Percentiles rank a stretch among this genome's conserved stretches.
Conservation (phyloP, 2,329 filamentous ascomycete genomes). For the Monosporascus sp. region DNA sequence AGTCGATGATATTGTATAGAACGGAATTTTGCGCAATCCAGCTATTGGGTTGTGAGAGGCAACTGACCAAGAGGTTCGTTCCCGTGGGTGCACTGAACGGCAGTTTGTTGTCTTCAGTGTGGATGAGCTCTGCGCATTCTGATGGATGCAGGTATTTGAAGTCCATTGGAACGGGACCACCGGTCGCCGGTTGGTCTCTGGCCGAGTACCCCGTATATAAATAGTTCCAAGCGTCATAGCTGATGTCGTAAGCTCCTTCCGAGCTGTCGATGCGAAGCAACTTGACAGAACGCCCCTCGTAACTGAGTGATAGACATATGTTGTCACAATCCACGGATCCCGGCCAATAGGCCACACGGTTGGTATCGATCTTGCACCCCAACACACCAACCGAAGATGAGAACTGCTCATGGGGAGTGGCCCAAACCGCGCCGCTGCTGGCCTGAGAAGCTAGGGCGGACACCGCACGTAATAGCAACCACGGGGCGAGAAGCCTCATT, state of each 20-base stretch:
- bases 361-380: conserved; percentile 55
- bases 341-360: conserved; percentile 59
- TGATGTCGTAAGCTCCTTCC: conserved; percentile 50
- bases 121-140: conserved; percentile 45
- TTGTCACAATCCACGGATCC: conserved; percentile 45
- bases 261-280: conserved; percentile 55
- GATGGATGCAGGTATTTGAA: conserved; percentile 42
- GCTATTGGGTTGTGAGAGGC: conserved; percentile 37
- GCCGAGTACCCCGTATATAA: conserved; percentile 46
- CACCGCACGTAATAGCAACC: not conserved
- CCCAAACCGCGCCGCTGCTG: conserved; percentile 25
- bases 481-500: not conserved
- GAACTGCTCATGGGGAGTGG: conserved; percentile 52
- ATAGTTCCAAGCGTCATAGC: conserved; percentile 57
- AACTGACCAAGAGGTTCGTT: conserved; percentile 48
- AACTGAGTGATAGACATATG: conserved; percentile 49
- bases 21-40: conserved; percentile 49
- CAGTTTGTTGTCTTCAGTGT: conserved; percentile 42
- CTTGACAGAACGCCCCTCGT: conserved; percentile 43
- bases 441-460: not conserved
- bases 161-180: conserved; percentile 46
- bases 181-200: conserved; percentile 36
- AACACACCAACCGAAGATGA: conserved; percentile 53
- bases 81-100: conserved; percentile 51
- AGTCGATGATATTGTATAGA: conserved; percentile 48